Evolutionary conservation across 345 rosid genomes (phyloP), one percentile per base, ranked within the genome.

Genomic region (Eucalyptus tenuipes): DNA sequence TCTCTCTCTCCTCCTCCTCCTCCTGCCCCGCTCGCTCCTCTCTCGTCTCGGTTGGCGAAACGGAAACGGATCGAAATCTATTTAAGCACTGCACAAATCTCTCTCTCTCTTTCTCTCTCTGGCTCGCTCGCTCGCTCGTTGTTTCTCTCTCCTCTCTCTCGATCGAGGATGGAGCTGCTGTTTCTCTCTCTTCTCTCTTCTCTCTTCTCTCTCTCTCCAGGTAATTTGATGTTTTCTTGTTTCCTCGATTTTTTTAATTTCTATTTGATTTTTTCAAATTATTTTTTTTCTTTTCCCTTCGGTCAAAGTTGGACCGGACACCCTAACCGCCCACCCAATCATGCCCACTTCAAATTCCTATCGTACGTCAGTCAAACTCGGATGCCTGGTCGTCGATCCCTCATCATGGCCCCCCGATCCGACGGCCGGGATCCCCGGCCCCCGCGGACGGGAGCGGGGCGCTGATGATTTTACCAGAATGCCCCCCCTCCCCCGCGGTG

Each of bases 1-100:
- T 49, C 57, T 88, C 87, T 85, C 92, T 90, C 94, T 91, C 94
- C 91, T 86, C 89, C 93, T 92, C 91, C 89, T 89, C 92, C 87
- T 87, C 87, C 52, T 52, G 44, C 80, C 53, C 64, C 45, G 42
- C 81, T 84, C 48, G 13, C 29, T 40, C 86, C 42, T 12, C 79
- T 84, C 59, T 50, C 52, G 6, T n/a, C 85, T 79, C 42, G 4
- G 44, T 22, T 79, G 57, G 48, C 89, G 5, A 8, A 31, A 71
- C 55, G 17, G 75, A 25, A 85, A 86, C 47, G 82, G 61, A 48
- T 14, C 53, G 85, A 29, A 88, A 37, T 87, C 88, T 27, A 57
- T 45, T 89, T 85, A 89, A 86, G 37, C 86, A 25, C 59, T 4
- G 85, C 53, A 8, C 18, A 64, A 75, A 42, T 59, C 49, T 27